Conservation (phyloP, 352 stramenopile genomes). For the Pythium biforme region DNA sequence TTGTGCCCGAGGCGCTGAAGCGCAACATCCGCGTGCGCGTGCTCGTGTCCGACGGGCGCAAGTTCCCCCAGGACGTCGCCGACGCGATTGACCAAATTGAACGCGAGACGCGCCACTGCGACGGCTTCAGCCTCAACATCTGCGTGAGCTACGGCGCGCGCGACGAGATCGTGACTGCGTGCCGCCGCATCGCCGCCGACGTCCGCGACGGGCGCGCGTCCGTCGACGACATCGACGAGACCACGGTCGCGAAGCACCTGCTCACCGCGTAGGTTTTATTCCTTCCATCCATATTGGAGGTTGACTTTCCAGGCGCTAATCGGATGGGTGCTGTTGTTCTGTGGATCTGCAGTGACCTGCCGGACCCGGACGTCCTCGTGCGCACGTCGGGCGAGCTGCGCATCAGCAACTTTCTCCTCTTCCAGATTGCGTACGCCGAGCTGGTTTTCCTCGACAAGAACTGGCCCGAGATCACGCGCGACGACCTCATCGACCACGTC, state of each 20-base stretch:
- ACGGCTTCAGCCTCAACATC: conserved; percentile 79
- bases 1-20: conserved; percentile 88
- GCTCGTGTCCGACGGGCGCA: conserved; percentile 77
- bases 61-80: conserved; percentile 67
- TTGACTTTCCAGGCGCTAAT: background rate
- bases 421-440: conserved; percentile 94
- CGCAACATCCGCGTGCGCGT: conserved; percentile 91
- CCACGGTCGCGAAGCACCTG: conserved; percentile 65
- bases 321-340: conserved; percentile 32
- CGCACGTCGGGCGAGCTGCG: conserved; percentile 94
- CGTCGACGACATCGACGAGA: conserved; percentile 78
- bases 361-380: conserved; percentile 94
- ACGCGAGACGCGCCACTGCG: conserved; percentile 82
- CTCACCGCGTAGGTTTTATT: conserved; percentile 83
- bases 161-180: conserved; percentile 94
- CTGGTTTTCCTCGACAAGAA: conserved; percentile 95
- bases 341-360: conserved; percentile 52
- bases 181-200: conserved; percentile 85
- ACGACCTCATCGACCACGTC: conserved; percentile 79
- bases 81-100: conserved; percentile 83
- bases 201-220: conserved; percentile 63
- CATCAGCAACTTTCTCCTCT: conserved; percentile 97
- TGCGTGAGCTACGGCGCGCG: conserved; percentile 93
- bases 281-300: no score
- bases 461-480: conserved; percentile 92